A percentile compares a stretch with the other conserved stretches of the same genome.
These are phyloP conservation scores for Przewalskia tangutica DNA, from an alignment of 257 asterid genomes.

Conservation along the genomic window DNA sequence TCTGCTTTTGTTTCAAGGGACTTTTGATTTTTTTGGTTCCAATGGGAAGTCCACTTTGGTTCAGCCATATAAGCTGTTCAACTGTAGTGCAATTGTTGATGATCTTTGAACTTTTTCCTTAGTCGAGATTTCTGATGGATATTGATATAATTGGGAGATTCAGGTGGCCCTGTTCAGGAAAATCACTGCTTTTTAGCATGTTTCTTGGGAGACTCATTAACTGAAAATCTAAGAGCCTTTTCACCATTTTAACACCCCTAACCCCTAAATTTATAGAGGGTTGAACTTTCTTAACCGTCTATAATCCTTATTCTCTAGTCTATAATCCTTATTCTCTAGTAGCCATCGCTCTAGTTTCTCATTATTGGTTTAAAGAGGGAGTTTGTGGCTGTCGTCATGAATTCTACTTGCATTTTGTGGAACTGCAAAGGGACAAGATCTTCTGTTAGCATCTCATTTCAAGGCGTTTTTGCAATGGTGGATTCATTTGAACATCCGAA, in stretches of 20 bases:
- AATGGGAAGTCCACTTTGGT: constrained; percentile 36
- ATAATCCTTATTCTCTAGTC: constrained; percentile 25
- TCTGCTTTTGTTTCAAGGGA: constrained; percentile 38
- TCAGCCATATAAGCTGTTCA: constrained; percentile 24
- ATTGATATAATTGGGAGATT: constrained; percentile 36
- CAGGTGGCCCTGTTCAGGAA: constrained; percentile 8
- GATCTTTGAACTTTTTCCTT: constrained; percentile 28
- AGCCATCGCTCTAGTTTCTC: constrained; percentile 28
- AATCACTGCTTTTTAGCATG: constrained; percentile 19
- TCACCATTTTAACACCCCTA: constrained; percentile 26
- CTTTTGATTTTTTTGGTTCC: constrained; percentile 28
- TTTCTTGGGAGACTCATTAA: constrained; percentile 35
- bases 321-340: constrained; percentile 24
- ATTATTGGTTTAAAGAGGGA: constrained; percentile 39
- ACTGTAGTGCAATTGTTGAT: constrained; percentile 23
- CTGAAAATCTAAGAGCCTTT: constrained; percentile 26
- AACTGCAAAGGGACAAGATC: constrained; percentile 25
- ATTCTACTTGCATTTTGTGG: constrained; percentile 23
- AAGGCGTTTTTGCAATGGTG: constrained; percentile 49
- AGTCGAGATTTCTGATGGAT: constrained; percentile 29
- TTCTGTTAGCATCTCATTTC: constrained; percentile 40
- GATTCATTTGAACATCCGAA: constrained; percentile 54
- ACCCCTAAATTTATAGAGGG: constrained; percentile 17
- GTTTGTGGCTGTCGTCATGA: constrained; percentile 22
- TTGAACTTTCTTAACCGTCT: constrained; percentile 18